A percentile compares a stretch with the other conserved stretches of the same genome.
Evolutionary conservation across 768 basidiomycete genomes (phyloP).

Genomic region (Amyloporia xantha): DNA sequence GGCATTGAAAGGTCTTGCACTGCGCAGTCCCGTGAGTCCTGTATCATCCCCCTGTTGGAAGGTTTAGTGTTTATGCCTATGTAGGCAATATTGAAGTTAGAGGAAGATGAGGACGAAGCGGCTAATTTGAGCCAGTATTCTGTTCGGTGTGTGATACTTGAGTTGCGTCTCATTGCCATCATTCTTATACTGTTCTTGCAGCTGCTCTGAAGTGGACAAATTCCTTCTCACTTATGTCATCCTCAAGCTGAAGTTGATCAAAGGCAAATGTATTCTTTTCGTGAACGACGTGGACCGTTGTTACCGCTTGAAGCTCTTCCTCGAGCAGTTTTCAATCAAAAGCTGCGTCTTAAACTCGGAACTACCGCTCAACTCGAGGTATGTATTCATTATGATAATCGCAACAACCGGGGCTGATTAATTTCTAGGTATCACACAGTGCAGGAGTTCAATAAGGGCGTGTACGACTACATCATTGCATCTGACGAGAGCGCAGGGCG

Average conservation of each 20-base stretch:
- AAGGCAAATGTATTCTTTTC: slow-evolving; percentile 94
- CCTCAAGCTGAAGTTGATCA: slow-evolving; percentile 90
- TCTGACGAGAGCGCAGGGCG: slow-evolving; percentile 79
- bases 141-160: slow-evolving; percentile 47
- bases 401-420: slow-evolving; percentile 6
- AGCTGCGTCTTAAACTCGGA: slow-evolving; percentile 95
- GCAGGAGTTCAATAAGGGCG: slow-evolving; percentile 97
- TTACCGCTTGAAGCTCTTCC: slow-evolving; percentile 94
- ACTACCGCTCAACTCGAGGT: slow-evolving; percentile 90
- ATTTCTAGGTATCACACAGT: slow-evolving; percentile 81
- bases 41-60: background rate
- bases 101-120: slow-evolving; percentile 81
- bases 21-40: slow-evolving; percentile 78
- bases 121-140: slow-evolving; percentile 81
- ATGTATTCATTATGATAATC: background rate
- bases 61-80: background rate
- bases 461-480: slow-evolving; percentile 98
- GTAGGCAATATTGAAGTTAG: slow-evolving; percentile 79
- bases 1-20: slow-evolving; percentile 76
- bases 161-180: no score
- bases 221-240: slow-evolving; percentile 95
- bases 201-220: slow-evolving; percentile 93
- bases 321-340: slow-evolving; percentile 96
- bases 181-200: slow-evolving; percentile 24
- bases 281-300: slow-evolving; percentile 94